Conservation (phyloP, 2,329 filamentous ascomycete genomes). For the Iodosphaeria phyllophila region DNA sequence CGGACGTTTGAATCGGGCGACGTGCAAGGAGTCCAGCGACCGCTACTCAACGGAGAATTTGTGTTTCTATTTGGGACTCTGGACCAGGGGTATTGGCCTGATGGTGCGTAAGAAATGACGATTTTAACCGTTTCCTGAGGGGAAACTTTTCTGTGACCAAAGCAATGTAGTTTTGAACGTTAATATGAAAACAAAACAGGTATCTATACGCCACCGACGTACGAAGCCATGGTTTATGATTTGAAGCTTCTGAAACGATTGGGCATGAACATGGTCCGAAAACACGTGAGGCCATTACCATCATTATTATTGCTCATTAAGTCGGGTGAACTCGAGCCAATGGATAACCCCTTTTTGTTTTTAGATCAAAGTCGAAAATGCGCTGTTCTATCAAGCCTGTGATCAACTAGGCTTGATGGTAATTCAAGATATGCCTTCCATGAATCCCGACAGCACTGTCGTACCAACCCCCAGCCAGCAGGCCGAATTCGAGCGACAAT, state of each 20-base stretch:
- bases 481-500: conserved; percentile 33
- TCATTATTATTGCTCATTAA: not conserved
- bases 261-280: conserved; percentile 53
- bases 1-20: conserved; percentile 38
- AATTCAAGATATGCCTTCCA: conserved; percentile 54
- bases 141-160: not conserved
- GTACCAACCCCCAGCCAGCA: conserved; percentile 24
- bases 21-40: conserved; percentile 38
- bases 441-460: conserved; percentile 17
- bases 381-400: conserved; percentile 48
- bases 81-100: conserved; percentile 33
- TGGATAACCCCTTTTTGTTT: not conserved
- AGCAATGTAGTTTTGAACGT: too few relatives aligned
- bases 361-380: conserved; percentile 47
- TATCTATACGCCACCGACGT: conserved; percentile 42
- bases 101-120: not conserved
- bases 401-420: conserved; percentile 47
- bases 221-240: conserved; percentile 50
- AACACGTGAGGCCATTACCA: conserved; percentile 48
- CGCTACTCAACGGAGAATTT: conserved; percentile 49
- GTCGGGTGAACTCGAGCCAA: conserved; percentile 1
- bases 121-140: not conserved
- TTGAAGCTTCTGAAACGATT: conserved; percentile 42
- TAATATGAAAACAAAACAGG: too few relatives aligned
- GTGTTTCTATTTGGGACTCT: conserved; percentile 49